These are phyloP conservation scores for Xylariaceae sp. DNA, from an alignment of 2,329 filamentous ascomycete genomes.

Conservation along the genomic window DNA sequence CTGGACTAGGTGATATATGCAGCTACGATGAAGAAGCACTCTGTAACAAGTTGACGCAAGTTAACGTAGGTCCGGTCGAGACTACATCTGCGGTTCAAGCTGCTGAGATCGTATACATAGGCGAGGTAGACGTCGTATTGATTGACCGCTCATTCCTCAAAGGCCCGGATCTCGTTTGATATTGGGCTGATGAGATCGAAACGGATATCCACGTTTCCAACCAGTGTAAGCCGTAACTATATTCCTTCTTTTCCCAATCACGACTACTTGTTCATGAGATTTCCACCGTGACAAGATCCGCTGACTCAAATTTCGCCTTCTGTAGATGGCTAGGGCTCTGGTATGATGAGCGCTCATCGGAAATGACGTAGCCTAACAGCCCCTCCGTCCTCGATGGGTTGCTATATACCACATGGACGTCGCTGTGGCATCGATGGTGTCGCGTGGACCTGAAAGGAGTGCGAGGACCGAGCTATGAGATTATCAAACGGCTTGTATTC, in stretches of 20 bases:
- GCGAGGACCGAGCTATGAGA: too few relatives aligned
- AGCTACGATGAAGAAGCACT: conserved; percentile 65
- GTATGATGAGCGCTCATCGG: background rate
- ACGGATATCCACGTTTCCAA: background rate
- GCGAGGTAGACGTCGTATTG: background rate
- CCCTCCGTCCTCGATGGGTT: too few relatives aligned
- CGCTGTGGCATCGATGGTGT: too few relatives aligned
- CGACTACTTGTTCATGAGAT: background rate
- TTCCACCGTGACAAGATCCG: background rate
- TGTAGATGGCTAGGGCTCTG: background rate
- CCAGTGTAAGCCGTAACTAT: background rate
- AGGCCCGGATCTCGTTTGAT: background rate
- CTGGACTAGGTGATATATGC: conserved; percentile 71
- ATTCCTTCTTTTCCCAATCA: background rate
- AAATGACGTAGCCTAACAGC: background rate
- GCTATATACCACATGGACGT: too few relatives aligned
- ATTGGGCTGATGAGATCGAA: background rate
- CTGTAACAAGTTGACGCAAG: conserved; percentile 53
- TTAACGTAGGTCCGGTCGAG: conserved; percentile 53
- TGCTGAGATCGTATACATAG: conserved; percentile 42
- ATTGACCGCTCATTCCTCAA: background rate
- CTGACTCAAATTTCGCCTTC: background rate
- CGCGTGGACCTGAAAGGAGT: too few relatives aligned
- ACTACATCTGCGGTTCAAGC: conserved; percentile 58
- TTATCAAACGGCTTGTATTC: too few relatives aligned